Evolutionary conservation across 108 stramenopile genomes (phyloP).

Genomic region (Phaeodactylum tricornutum): DNA sequence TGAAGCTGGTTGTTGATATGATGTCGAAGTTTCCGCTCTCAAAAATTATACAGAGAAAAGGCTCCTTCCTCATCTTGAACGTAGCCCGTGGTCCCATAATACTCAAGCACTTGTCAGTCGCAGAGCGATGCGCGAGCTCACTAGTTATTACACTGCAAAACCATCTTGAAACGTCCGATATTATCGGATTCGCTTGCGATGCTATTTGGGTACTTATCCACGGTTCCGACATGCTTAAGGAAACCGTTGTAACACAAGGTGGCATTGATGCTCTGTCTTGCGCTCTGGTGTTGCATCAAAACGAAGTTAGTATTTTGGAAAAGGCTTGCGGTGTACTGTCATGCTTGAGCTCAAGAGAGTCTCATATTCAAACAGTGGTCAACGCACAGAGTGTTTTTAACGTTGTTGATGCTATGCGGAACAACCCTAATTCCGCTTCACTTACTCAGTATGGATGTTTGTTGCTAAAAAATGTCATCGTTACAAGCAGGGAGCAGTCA

Average conservation of each 20-base stretch:
- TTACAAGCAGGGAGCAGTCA: slow-evolving; percentile 12
- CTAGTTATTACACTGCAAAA: slow-evolving; percentile 42
- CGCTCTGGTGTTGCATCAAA: slow-evolving; percentile 36
- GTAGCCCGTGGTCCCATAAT: too few relatives aligned
- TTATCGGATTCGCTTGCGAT: too few relatives aligned
- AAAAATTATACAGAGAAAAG: background rate
- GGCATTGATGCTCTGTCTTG: slow-evolving; percentile 42
- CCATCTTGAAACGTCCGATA: slow-evolving; percentile 28
- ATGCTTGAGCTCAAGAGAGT: slow-evolving; percentile 32
- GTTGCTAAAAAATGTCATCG: slow-evolving; percentile 27
- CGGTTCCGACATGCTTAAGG: slow-evolving; percentile 43
- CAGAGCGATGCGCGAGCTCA: slow-evolving; percentile 6
- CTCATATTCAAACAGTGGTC: slow-evolving; percentile 11
- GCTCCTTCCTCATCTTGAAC: background rate
- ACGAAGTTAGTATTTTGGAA: slow-evolving; percentile 25
- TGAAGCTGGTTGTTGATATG: background rate
- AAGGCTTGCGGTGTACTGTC: slow-evolving; percentile 37
- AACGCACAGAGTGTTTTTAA: slow-evolving; percentile 32
- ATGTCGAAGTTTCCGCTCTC: background rate
- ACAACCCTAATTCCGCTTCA: slow-evolving; percentile 16
- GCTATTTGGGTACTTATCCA: too few relatives aligned
- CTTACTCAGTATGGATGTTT: slow-evolving; percentile 29
- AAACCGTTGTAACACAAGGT: slow-evolving; percentile 27
- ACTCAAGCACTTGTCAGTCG: slow-evolving; percentile 8
- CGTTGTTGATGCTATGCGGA: slow-evolving; percentile 40